Evolutionary conservation across 208 protist species (phyloP), one percentile per base, ranked within the genome.

Genomic region (Herpetomonas samuelpessoai): DNA sequence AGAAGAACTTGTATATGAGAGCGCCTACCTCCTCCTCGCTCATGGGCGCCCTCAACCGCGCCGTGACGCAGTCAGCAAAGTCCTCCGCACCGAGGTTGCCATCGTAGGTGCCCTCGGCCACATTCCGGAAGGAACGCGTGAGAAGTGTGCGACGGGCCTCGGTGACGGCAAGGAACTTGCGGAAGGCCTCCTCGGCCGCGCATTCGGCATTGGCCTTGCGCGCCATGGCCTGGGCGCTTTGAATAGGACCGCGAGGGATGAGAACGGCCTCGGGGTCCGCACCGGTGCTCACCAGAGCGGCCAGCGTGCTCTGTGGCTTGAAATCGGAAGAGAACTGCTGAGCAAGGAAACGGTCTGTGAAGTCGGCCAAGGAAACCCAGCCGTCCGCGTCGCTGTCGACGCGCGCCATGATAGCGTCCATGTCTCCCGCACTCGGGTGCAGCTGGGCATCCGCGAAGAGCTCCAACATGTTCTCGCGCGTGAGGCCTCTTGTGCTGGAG

Each of bases 1-100:
- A 84, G 61, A 79, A 96, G 57, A 96, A 92, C 53, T 83, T 82
- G 68, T 82, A 90, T n/a, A 93, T 57, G 41, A 97, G 71, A 3
- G 81, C 76, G 39, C 81, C 77, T 18, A 94, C 39, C 61, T 97
- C 78, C 19, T 76, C 79, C 22, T 85, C 75, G 1, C 78, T 68
- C 55, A 97, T 71, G 44, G 74, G 56, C n/a, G 88, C 48, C 44
- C 86, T 73, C 1, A 96, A 57, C 45, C 83, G 67, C 49, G 81
- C 60, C 45, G 56, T 57, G 3, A 97, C 41, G 39, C 76, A 80
- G 22, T 75, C 60, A 38, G 61, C 66, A 52, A 96, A 93, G 21
- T 93, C 88, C 3, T 82, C 58, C 51, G 92, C 76, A 49, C 86
- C 79, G 19, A 97, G 22, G 45, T 86, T 74, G 31, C 88, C 82